A percentile compares a stretch with the other conserved stretches of the same genome.
Evolutionary conservation across 2,329 filamentous ascomycete species (phyloP).

Genomic region (Sporothrix inflata): DNA sequence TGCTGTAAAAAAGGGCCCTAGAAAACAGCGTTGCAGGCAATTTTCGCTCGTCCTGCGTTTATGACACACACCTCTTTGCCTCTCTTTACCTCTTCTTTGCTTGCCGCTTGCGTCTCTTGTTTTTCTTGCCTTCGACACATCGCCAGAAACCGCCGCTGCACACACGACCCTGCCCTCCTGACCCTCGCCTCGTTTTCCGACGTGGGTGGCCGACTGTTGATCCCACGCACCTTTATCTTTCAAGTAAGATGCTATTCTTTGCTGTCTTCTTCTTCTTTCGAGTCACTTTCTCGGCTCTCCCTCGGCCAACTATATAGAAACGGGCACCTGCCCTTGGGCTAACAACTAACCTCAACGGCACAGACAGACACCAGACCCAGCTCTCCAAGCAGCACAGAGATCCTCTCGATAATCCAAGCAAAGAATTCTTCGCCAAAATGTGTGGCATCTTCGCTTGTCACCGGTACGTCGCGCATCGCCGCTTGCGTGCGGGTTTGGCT

Average conservation of each 20-base stretch:
- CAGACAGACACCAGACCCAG: neutral
- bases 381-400: constrained; percentile 6
- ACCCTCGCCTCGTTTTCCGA: constrained; percentile 16
- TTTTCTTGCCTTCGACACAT: constrained; percentile 23
- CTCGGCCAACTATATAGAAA: constrained; percentile 26
- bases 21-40: constrained; percentile 27
- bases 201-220: constrained; percentile 1
- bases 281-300: neutral
- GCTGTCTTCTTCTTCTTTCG: neutral
- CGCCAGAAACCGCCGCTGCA: neutral
- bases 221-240: constrained; percentile 21
- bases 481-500: constrained; percentile 14
- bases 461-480: constrained; percentile 60
- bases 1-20: constrained; percentile 27
- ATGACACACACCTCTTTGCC: constrained; percentile 25
- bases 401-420: neutral
- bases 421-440: constrained; percentile 56
- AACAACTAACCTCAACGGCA: constrained; percentile 15
- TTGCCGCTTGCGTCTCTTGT: constrained; percentile 1
- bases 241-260: neutral
- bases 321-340: constrained; percentile 11
- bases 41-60: constrained; percentile 14
- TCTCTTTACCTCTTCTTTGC: neutral
- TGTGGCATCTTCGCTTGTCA: constrained; percentile 98
- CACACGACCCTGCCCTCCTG: constrained; percentile 22